Conservation (phyloP, 2,329 filamentous ascomycete genomes). For the Fusarium vanettenii region DNA sequence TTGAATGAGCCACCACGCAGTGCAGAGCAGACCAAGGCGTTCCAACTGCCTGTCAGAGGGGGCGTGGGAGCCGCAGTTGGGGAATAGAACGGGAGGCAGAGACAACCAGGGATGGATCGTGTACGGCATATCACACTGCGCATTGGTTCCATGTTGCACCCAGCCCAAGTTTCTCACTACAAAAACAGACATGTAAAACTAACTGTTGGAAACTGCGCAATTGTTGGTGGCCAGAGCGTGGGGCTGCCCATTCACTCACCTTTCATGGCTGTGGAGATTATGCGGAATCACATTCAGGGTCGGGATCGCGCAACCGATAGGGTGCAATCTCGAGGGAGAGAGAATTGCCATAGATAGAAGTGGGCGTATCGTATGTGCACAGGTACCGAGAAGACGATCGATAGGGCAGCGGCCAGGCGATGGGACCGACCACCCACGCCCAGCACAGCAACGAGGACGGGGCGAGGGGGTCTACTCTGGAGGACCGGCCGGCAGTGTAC, state of each 20-base stretch:
- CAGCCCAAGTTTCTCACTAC: not conserved
- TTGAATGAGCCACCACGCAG: not conserved
- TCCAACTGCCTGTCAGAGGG: not conserved
- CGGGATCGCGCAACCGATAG: constrained; percentile 22
- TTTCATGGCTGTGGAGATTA: not conserved
- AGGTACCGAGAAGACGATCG: not conserved
- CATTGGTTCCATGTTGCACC: constrained; percentile 5
- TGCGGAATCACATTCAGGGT: constrained; percentile 3
- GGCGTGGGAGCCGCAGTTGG: constrained; percentile 7
- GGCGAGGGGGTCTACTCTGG: not conserved
- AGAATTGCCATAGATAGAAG: constrained; percentile 3
- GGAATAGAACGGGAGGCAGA: not conserved
- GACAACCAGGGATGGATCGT: not conserved
- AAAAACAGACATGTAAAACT: not conserved
- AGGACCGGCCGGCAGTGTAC: not conserved
- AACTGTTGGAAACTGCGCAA: constrained; percentile 2
- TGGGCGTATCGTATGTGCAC: not conserved
- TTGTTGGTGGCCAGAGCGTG: constrained; percentile 14
- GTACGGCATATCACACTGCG: constrained; percentile 8
- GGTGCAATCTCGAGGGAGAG: not conserved
- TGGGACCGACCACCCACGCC: not conserved
- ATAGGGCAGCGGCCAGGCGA: not conserved
- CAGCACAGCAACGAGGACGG: not conserved
- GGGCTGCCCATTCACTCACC: not conserved
- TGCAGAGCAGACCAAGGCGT: not conserved